A percentile compares a stretch with the other conserved stretches of the same genome.
Conservation (phyloP, 345 rosid species). For the Citrus trifoliata region DNA sequence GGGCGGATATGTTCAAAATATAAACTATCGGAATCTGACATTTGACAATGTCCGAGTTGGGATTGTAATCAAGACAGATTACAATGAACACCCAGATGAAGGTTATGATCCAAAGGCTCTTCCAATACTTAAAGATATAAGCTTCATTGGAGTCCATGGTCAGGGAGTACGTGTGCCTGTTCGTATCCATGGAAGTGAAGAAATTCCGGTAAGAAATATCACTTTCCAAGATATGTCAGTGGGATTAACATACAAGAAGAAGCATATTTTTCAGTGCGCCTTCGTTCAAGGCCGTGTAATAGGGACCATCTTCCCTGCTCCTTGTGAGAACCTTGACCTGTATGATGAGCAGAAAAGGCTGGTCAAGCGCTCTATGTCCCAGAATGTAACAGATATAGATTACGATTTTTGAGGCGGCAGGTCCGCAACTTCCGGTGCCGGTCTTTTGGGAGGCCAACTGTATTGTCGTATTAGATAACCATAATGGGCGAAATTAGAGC, state of each 20-base stretch:
- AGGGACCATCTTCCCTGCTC: conserved; percentile 84
- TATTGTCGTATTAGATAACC: conserved; percentile 5
- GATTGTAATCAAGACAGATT: conserved; percentile 85
- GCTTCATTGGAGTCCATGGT: conserved; percentile 76
- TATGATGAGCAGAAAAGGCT: conserved; percentile 72
- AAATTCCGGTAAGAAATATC: conserved; percentile 75
- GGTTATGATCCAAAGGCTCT: conserved; percentile 75
- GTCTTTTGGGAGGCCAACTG: conserved; percentile 7
- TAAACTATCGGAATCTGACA: conserved; percentile 73
- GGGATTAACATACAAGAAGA: conserved; percentile 88
- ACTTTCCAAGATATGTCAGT: conserved; percentile 85
- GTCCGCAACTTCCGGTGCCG: background rate
- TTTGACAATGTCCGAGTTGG: conserved; percentile 87
- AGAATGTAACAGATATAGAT: conserved; percentile 81
- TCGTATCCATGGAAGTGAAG: conserved; percentile 87
- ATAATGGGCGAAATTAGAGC: conserved; percentile 13
- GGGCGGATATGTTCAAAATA: conserved; percentile 73
- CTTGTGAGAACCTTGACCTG: conserved; percentile 87
- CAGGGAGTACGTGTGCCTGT: conserved; percentile 96
- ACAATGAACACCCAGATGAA: conserved; percentile 90
- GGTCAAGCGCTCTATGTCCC: conserved; percentile 58
- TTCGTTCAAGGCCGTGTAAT: conserved; percentile 81
- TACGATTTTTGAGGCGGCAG: conserved; percentile 51
- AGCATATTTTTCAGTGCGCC: conserved; percentile 91
- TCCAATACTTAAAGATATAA: conserved; percentile 64